Conservation (phyloP, 2,329 filamentous ascomycete species). For the Colletotrichum ledebouriae region DNA sequence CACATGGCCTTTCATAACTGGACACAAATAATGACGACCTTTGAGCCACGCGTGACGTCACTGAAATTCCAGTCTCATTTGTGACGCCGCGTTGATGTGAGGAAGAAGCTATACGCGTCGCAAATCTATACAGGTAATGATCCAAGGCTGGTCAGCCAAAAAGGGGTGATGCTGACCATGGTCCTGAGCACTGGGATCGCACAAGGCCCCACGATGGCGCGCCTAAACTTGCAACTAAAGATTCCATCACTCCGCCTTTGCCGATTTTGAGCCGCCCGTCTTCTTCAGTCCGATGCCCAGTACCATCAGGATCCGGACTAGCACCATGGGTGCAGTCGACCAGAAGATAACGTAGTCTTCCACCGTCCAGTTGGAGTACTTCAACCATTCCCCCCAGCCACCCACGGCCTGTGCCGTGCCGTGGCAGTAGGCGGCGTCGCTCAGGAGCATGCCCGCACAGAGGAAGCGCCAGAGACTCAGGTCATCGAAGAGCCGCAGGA, state of each 20-base stretch:
- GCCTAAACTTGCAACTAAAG: background rate
- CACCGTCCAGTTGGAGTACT: constrained; percentile 47
- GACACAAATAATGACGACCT: too few species aligned
- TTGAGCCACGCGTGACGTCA: too few species aligned
- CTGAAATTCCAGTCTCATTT: too few species aligned
- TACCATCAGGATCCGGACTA: constrained; percentile 49
- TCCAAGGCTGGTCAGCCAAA: too few species aligned
- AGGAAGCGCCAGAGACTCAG: constrained; percentile 52
- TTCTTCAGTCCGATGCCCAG: constrained; percentile 47
- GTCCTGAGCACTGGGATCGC: background rate
- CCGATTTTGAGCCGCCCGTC: background rate
- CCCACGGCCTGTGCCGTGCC: constrained; percentile 52
- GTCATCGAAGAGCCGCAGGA: constrained; percentile 52
- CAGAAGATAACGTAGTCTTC: constrained; percentile 49
- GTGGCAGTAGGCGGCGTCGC: constrained; percentile 49
- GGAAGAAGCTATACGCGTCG: too few species aligned
- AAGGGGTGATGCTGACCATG: too few species aligned
- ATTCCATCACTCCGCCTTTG: constrained; percentile 6
- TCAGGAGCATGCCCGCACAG: constrained; percentile 54
- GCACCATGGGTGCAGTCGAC: constrained; percentile 47
- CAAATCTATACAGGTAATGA: too few species aligned
- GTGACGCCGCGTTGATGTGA: too few species aligned
- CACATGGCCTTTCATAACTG: too few species aligned
- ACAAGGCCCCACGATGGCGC: too few species aligned
- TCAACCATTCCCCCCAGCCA: constrained; percentile 48